These are phyloP conservation scores for Pisolithus tinctorius DNA, from an alignment of 768 basidiomycete species.

Conservation along the genomic window DNA sequence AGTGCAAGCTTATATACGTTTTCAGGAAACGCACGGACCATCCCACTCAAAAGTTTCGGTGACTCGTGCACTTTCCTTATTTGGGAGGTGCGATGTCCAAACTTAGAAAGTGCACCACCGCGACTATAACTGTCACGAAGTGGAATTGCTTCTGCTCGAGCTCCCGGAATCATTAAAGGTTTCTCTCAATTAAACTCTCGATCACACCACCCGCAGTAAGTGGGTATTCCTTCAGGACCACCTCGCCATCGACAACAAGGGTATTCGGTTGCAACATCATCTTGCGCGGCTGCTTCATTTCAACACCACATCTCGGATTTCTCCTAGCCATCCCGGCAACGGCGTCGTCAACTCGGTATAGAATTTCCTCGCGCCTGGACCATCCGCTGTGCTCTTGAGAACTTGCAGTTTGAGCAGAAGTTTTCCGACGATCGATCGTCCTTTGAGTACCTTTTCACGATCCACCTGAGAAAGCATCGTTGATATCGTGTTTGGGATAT, in stretches of 20 bases:
- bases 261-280: conserved; percentile 84
- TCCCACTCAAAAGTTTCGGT: background rate
- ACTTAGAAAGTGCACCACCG: background rate
- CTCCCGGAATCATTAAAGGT: conserved; percentile 27
- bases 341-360: conserved; percentile 79
- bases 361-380: conserved; percentile 68
- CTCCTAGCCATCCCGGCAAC: conserved; percentile 60
- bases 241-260: conserved; percentile 56
- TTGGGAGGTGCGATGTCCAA: background rate
- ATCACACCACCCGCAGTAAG: conserved; percentile 68
- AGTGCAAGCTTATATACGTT: background rate
- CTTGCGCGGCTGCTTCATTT: conserved; percentile 85
- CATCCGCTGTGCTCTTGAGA: conserved; percentile 81
- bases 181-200: conserved; percentile 75
- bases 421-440: conserved; percentile 61
- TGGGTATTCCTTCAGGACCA: conserved; percentile 74
- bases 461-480: conserved; percentile 47
- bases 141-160: background rate
- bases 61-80: background rate
- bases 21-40: background rate
- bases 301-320: conserved; percentile 71
- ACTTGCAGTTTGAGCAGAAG: conserved; percentile 78
- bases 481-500: background rate
- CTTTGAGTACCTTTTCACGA: conserved; percentile 58
- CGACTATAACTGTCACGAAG: too few relatives aligned